Base-by-base conservation (phyloP, 1,284 basidiomycete genomes). In the Jaminaea rosea region DNA sequence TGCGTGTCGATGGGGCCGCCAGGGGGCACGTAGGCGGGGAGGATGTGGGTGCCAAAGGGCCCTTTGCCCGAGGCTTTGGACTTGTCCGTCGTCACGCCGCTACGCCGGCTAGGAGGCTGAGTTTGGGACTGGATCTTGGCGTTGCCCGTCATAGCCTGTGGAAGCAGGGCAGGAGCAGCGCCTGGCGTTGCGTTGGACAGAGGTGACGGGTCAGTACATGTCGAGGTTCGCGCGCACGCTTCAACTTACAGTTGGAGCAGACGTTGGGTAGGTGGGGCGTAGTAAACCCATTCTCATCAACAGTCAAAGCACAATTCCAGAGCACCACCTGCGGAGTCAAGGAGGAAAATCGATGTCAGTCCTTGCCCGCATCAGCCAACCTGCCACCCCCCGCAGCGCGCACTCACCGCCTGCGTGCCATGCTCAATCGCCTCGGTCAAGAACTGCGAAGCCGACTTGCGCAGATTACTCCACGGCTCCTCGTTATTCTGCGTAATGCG, bases 401-500 rank as follows among this genome's bases (percentile, higher is more conserved):
- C n/a, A n/a, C n/a, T 46, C 4, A 63, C 3, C 32, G 51, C 53
- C 2, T 36, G 26, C 19, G 53, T 47, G 2, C 23, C 41, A 36
- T 60, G 63, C 26, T 60, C n/a, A 23, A 65, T 62, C 9, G 60
- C 59, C 19, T 56, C 60, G 27, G 59, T 56, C 13, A 63, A 2
- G 36, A 65, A 27, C n/a, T 55, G 41, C 3, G 41, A 26, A 8
- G 58, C 55, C 24, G 59, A 46, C 47, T 58, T 58, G 52, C 59
- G 57, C 46, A 60, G 56, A 53, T 67, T 67, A 42, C 56, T 55
- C 56, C 62, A 67, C 28, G 63, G 63, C 47, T 67, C 64, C 49
- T 28, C 46, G 41, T 52, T 53, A 34, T 48, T 58, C 47, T 67
- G 64, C 2, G 64, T 65, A 4, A 67, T 48, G 11, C 44, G 15